Percentiles rank a stretch among this genome's conserved stretches.
phyloP scores from a whole-genome alignment of 495 filamentous ascomycete genomes.

The Penicillium egyptiacum region DNA sequence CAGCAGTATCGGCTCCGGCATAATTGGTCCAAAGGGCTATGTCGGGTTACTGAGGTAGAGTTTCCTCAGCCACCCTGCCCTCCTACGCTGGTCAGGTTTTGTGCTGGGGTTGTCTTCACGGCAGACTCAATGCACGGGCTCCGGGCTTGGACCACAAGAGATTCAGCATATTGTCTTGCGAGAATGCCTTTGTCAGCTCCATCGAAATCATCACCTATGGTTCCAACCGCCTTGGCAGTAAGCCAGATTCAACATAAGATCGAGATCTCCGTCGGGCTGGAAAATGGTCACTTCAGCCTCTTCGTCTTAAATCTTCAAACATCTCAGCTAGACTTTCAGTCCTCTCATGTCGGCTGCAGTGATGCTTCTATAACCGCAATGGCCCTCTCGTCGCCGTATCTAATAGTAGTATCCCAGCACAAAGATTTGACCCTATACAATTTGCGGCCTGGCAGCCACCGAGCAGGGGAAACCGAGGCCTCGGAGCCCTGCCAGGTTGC shows the following conservation, averaged over 20 bases:
- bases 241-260: constrained; percentile 36
- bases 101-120: constrained; percentile 73
- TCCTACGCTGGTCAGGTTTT: constrained; percentile 67
- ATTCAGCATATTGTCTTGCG: constrained; percentile 39
- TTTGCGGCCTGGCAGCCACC: constrained; percentile 38
- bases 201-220: constrained; percentile 15
- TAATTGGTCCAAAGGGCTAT: constrained; percentile 87
- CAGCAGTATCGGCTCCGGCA: constrained; percentile 83
- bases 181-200: constrained; percentile 22
- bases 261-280: constrained; percentile 68
- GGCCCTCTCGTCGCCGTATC: constrained; percentile 71
- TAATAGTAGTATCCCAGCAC: constrained; percentile 72
- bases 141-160: constrained; percentile 73
- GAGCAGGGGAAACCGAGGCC: constrained; percentile 12
- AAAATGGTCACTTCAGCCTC: constrained; percentile 69
- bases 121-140: constrained; percentile 70
- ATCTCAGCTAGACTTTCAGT: constrained; percentile 45
- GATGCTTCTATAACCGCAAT: constrained; percentile 73
- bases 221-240: constrained; percentile 68
- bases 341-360: constrained; percentile 52
- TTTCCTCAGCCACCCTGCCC: constrained; percentile 58
- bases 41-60: constrained; percentile 72
- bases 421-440: constrained; percentile 75
- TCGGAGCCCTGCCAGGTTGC: constrained; percentile 62
- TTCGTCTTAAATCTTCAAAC: constrained; percentile 57